Conservation (phyloP, 2,329 filamentous ascomycete genomes). For the Didymella glomerata region DNA sequence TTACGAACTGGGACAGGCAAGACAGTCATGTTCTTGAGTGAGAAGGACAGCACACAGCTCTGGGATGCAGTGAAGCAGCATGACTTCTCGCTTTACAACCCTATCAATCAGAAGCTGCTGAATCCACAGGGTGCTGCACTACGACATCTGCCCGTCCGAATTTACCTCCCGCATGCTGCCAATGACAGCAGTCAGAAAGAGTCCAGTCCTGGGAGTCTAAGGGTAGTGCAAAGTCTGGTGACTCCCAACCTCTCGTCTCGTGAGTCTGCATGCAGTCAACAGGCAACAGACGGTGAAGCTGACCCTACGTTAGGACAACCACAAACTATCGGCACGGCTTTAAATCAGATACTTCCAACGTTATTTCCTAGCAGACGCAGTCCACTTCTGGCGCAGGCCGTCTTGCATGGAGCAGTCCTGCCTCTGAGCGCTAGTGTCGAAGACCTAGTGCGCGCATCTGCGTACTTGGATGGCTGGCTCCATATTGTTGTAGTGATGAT, state of each 20-base stretch:
- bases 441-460: conserved; percentile 81
- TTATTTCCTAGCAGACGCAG: conserved; percentile 89
- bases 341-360: conserved; percentile 77
- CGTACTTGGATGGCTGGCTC: conserved; percentile 93
- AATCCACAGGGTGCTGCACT: conserved; percentile 73
- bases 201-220: conserved; percentile 51
- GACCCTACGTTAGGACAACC: conserved; percentile 55
- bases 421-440: conserved; percentile 82
- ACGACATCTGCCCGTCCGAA: conserved; percentile 82
- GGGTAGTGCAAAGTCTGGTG: conserved; percentile 75
- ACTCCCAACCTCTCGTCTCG: conserved; percentile 58
- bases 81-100: conserved; percentile 75
- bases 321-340: conserved; percentile 77
- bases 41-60: conserved; percentile 80
- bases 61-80: conserved; percentile 84
- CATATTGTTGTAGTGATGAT: conserved; percentile 82
- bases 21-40: conserved; percentile 87
- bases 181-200: conserved; percentile 33
- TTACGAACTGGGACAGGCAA: conserved; percentile 87
- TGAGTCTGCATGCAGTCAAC: conserved; percentile 27
- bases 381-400: conserved; percentile 80
- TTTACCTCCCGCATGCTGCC: conserved; percentile 74
- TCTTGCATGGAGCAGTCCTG: conserved; percentile 84
- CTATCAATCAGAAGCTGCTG: conserved; percentile 79
- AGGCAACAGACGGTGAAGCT: conserved; percentile 24